A percentile compares a stretch with the other conserved stretches of the same genome.
Conservation (phyloP, 345 rosid species). For the Lenwebbia sp. region DNA sequence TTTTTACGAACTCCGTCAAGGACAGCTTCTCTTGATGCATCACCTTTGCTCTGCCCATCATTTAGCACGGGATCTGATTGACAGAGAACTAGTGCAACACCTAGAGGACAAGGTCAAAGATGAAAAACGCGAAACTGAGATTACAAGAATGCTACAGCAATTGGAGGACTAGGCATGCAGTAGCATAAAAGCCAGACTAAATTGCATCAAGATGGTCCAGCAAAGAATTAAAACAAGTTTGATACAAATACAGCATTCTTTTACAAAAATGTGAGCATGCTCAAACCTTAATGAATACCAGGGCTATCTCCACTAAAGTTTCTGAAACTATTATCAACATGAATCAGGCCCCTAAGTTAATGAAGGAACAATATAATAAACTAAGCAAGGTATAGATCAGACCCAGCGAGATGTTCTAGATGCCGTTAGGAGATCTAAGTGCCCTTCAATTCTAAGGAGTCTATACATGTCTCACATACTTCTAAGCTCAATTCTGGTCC, state of each 20-base stretch:
- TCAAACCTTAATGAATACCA: not conserved
- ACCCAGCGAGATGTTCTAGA: not conserved
- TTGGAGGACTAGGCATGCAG: not conserved
- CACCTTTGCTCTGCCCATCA: constrained; percentile 76
- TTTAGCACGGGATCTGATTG: constrained; percentile 86
- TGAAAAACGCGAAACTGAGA: not conserved
- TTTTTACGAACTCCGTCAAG: constrained; percentile 73
- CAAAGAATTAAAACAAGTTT: not conserved
- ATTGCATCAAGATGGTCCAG: not conserved
- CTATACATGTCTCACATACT: not conserved
- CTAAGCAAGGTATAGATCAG: not conserved
- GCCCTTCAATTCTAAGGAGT: not conserved
- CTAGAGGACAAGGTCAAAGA: constrained; percentile 15
- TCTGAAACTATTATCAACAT: not conserved
- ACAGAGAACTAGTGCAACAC: constrained; percentile 92
- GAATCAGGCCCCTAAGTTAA: not conserved
- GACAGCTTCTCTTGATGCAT: constrained; percentile 58
- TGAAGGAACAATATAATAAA: not conserved
- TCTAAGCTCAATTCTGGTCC: not conserved
- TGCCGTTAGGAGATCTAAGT: not conserved
- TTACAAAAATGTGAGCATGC: not conserved
- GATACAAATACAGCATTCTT: not conserved
- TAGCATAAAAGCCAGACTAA: not conserved
- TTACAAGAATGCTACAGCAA: not conserved
- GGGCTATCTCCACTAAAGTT: not conserved